Conservation (phyloP, 2,329 filamentous ascomycete genomes). For the Aspergillus sp. region DNA sequence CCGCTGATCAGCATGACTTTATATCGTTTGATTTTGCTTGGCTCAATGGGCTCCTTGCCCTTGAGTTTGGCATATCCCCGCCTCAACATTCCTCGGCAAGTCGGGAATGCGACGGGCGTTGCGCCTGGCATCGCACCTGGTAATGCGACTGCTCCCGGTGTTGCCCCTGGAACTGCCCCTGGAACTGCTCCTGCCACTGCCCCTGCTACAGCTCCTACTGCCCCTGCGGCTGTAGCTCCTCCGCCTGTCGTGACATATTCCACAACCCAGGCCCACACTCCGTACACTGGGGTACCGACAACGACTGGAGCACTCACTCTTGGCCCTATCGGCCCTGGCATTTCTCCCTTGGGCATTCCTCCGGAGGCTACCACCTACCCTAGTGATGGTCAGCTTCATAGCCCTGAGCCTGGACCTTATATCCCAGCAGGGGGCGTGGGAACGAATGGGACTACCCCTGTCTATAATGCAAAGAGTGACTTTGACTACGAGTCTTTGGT, state of each 20-base stretch:
- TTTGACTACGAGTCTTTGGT: constrained; percentile 78
- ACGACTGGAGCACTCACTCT: constrained; percentile 68
- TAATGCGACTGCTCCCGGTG: not conserved
- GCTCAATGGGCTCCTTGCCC: not conserved
- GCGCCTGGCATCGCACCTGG: not conserved
- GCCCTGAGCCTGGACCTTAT: constrained; percentile 70
- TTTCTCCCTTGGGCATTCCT: constrained; percentile 60
- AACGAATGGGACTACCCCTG: constrained; percentile 73
- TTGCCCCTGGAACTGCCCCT: not conserved
- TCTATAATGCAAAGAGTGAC: constrained; percentile 77
- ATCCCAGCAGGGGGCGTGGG: constrained; percentile 71
- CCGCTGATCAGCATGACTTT: not conserved
- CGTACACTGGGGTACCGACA: constrained; percentile 66
- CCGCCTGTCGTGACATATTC: constrained; percentile 7
- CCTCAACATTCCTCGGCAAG: not conserved
- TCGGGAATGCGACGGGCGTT: not conserved
- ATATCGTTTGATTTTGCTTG: not conserved
- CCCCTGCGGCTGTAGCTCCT: not conserved
- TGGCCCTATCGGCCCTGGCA: constrained; percentile 53
- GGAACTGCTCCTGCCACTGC: not conserved
- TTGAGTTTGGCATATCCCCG: constrained; percentile 1
- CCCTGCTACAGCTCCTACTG: not conserved
- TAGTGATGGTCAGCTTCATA: constrained; percentile 67
- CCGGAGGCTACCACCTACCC: constrained; percentile 69
- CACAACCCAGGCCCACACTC: constrained; percentile 54